These are phyloP conservation scores for Fusarium graminum DNA, from an alignment of 2,329 filamentous ascomycete genomes.

Conservation along the genomic window DNA sequence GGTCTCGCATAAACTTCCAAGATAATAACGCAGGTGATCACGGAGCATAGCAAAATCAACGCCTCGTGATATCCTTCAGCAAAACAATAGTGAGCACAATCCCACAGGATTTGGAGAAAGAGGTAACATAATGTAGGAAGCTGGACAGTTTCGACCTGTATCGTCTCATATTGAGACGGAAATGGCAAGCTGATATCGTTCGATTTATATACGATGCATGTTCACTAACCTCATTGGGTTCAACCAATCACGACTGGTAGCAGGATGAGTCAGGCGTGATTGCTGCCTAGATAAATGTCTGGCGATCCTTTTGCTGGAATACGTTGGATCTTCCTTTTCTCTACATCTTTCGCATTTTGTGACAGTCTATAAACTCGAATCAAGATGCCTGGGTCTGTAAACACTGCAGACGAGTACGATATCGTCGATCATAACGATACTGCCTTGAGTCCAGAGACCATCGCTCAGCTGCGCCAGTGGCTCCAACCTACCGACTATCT, in stretches of 20 bases:
- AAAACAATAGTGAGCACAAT: too few species aligned
- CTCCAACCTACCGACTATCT: slow-evolving; percentile 50
- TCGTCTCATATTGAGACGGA: too few species aligned
- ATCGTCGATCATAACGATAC: slow-evolving; percentile 36
- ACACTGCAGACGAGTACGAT: slow-evolving; percentile 41
- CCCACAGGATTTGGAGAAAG: too few species aligned
- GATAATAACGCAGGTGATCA: too few species aligned
- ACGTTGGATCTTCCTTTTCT: neutral
- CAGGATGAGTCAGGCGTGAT: neutral
- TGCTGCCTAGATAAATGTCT: slow-evolving; percentile 19
- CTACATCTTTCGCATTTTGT: neutral
- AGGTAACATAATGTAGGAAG: too few species aligned
- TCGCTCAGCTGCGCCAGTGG: slow-evolving; percentile 44
- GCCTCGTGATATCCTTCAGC: too few species aligned
- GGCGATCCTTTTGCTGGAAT: neutral
- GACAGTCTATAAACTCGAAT: neutral
- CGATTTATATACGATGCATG: too few species aligned
- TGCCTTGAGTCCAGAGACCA: slow-evolving; percentile 21
- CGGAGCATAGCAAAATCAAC: too few species aligned
- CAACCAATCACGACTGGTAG: neutral
- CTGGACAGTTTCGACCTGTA: too few species aligned
- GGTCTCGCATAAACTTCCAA: too few species aligned
- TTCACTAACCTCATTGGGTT: neutral
- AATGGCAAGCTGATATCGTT: too few species aligned
- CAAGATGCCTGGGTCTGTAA: slow-evolving; percentile 34